phyloP scores from a whole-genome alignment of 352 stramenopile genomes.

The Globisporangium uncinulatum region DNA sequence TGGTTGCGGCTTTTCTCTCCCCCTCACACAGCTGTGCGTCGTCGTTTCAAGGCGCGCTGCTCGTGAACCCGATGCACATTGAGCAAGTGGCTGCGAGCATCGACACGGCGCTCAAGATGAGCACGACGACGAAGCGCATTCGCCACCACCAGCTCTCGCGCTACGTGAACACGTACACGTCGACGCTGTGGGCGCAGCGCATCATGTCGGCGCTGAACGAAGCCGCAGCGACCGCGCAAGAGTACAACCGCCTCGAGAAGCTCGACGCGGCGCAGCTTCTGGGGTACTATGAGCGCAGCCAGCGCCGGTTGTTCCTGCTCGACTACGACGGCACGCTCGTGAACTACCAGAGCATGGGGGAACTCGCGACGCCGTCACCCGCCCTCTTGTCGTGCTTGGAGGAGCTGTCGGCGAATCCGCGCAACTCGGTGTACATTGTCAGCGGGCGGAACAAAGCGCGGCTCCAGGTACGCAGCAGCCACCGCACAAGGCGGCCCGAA shows the following conservation, averaged over 20 bases:
- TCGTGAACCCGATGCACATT: slow-evolving; percentile 89
- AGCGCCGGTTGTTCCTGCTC: slow-evolving; percentile 74
- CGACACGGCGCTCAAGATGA: slow-evolving; percentile 81
- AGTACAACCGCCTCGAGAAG: slow-evolving; percentile 86
- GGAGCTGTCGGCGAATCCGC: slow-evolving; percentile 58
- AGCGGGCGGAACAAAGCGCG: slow-evolving; percentile 74
- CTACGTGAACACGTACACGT: slow-evolving; percentile 89
- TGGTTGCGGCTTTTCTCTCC: slow-evolving; percentile 14
- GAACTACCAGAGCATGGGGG: slow-evolving; percentile 73
- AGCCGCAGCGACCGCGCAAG: slow-evolving; percentile 62
- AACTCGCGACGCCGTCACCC: slow-evolving; percentile 55
- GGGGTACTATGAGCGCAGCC: slow-evolving; percentile 79
- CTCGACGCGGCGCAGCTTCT: slow-evolving; percentile 78
- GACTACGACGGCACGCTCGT: slow-evolving; percentile 86
- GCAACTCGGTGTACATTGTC: slow-evolving; percentile 84
- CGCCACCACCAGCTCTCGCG: slow-evolving; percentile 79
- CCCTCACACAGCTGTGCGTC: slow-evolving; percentile 57
- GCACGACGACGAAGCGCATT: slow-evolving; percentile 82
- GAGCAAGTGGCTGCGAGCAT: slow-evolving; percentile 85
- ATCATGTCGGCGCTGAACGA: slow-evolving; percentile 83
- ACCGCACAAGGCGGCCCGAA: too few species aligned
- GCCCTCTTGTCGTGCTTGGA: slow-evolving; percentile 57
- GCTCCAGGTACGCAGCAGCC: slow-evolving; percentile 31
- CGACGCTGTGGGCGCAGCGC: slow-evolving; percentile 75
- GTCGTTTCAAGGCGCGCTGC: slow-evolving; percentile 81